Evolutionary conservation across 2,329 filamentous ascomycete species (phyloP), one percentile per base, ranked within the genome.

Genomic region (Trichoderma guizhouense): DNA sequence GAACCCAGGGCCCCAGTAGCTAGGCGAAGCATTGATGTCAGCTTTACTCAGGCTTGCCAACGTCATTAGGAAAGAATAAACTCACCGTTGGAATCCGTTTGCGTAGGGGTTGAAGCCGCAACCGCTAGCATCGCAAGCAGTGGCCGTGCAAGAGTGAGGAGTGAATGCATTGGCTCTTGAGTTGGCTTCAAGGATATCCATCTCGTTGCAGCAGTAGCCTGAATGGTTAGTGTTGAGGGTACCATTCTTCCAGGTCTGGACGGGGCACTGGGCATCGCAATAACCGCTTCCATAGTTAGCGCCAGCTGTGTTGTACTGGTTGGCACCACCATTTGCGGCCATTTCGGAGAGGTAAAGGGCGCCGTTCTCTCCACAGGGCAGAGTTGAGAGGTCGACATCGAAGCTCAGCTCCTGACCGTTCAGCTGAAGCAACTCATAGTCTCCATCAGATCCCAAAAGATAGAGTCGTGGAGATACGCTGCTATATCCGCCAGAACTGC

Each of bases 311-410:
- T 88, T 89, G 68, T 80, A 83, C 0, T 83, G 77, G 76, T 86
- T 87, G 75, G 84, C 74, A 36, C 89, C 90, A 75, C 91, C 91
- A 76, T 90, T 87, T 7, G 84, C 81, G 12, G 87, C 84, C 83
- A 85, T 85, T 78, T 84, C 82, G 24, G 81, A 82, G 15, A 92
- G 86, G 81, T 92, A 91, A 36, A 92, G 78, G 21, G 90, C 90
- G 72, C 90, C 90, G 79, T 92, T 92, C 78, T 92, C 83, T 71
- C 90, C 90, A 74, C 91, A 92, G 15, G 88, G 87, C 36, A 92
- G 83, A 74, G 87, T 85, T 30, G 88, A 90, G 57, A 90, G 85
- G 76, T 92, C 90, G 5, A 91, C 89, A 61, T 91, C 89, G 71
- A 92, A 91, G 15, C 87, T 87, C 77, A 92, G 86, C 78, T 92